Conservation (phyloP, 345 rosid species). For the Rhizophora apiculata region DNA sequence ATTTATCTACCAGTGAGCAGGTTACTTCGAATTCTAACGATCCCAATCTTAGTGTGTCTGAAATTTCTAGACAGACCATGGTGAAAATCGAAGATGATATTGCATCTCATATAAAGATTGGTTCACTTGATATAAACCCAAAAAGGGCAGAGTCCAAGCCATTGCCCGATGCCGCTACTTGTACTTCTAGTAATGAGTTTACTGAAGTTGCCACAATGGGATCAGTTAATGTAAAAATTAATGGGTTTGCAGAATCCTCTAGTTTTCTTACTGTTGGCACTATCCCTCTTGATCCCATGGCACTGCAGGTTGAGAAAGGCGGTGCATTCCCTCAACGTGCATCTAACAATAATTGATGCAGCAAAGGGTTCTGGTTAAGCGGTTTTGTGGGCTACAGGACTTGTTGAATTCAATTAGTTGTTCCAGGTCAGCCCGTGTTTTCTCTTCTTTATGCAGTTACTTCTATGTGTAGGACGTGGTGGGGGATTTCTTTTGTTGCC, state of each 20-base stretch:
- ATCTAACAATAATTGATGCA: constrained; percentile 4
- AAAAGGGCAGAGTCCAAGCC: constrained; percentile 24
- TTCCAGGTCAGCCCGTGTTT: too few relatives aligned
- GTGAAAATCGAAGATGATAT: constrained; percentile 23
- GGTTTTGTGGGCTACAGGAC: too few relatives aligned
- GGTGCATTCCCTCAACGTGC: constrained; percentile 20
- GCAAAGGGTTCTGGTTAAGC: constrained; percentile 4
- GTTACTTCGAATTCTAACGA: constrained; percentile 14
- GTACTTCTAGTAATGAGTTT: constrained; percentile 17
- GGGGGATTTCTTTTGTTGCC: too few relatives aligned
- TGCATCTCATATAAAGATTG: constrained; percentile 26
- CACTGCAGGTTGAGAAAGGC: constrained; percentile 37
- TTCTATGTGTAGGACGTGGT: too few relatives aligned
- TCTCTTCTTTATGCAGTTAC: too few relatives aligned
- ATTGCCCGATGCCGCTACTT: constrained; percentile 6
- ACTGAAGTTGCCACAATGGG: constrained; percentile 53
- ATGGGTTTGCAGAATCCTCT: constrained; percentile 44
- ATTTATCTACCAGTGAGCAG: constrained; percentile 15
- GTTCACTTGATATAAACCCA: constrained; percentile 37
- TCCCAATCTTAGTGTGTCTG: constrained; percentile 17
- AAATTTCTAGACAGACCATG: constrained; percentile 8
- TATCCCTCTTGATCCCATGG: constrained; percentile 53
- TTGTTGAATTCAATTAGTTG: too few relatives aligned
- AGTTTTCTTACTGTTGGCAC: constrained; percentile 52
- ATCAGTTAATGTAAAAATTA: constrained; percentile 51